Percentiles rank a stretch among this genome's conserved stretches.
phyloP scores from a whole-genome alignment of 2,329 filamentous ascomycete genomes.

The Fusarium circinatum region DNA sequence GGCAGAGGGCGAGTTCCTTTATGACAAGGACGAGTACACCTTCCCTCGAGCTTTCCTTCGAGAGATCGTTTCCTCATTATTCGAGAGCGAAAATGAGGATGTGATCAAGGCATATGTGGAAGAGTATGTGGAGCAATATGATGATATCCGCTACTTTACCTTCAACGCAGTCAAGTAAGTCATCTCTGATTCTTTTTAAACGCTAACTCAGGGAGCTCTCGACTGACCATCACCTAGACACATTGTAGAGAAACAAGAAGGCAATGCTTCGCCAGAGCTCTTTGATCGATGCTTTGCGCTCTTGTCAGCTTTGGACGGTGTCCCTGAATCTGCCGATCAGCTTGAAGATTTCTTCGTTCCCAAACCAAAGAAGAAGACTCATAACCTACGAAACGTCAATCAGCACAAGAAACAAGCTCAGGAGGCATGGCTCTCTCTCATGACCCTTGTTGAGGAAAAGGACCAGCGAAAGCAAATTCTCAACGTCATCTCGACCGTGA shows the following conservation, averaged over 20 bases:
- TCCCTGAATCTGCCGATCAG: constrained; percentile 74
- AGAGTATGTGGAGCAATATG: constrained; percentile 81
- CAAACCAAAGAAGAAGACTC: constrained; percentile 73
- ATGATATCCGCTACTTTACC: constrained; percentile 87
- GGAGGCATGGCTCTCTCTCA: constrained; percentile 84
- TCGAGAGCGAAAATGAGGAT: constrained; percentile 67
- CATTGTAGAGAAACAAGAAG: constrained; percentile 41
- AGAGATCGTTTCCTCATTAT: constrained; percentile 69
- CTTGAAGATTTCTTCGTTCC: constrained; percentile 75
- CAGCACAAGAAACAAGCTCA: constrained; percentile 84
- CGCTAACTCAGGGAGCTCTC: too few species aligned
- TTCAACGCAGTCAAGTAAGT: constrained; percentile 78
- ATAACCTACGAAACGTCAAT: constrained; percentile 70
- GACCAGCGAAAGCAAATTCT: constrained; percentile 84
- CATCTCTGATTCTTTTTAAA: constrained; percentile 35
- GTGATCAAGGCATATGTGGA: constrained; percentile 78
- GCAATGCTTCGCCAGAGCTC: constrained; percentile 42
- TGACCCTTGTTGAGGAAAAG: constrained; percentile 73
- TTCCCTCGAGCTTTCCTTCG: constrained; percentile 77
- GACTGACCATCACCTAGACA: constrained; percentile 32
- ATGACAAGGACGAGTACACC: constrained; percentile 69
- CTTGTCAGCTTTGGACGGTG: constrained; percentile 73
- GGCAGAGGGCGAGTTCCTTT: constrained; percentile 74
- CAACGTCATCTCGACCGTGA: constrained; percentile 76
- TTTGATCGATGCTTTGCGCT: constrained; percentile 70